Conservation (phyloP, 164 flowering plant species). For the Magnolia kwangsiensis region DNA sequence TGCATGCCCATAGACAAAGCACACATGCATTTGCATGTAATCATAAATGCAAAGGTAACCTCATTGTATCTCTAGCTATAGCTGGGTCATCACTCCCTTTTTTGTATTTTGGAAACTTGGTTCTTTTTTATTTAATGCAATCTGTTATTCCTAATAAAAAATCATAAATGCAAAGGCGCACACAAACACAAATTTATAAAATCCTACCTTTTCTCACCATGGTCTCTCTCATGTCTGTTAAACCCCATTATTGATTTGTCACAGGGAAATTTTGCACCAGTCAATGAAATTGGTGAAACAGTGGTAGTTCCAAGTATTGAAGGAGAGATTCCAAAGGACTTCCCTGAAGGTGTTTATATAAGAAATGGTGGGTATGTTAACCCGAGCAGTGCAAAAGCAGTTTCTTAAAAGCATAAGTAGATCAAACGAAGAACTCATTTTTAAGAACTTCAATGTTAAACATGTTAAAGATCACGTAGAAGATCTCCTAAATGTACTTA, state of each 20-base stretch:
- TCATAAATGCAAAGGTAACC: too few species aligned
- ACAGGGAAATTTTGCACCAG: slow-evolving; percentile 37
- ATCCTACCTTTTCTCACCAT: neutral
- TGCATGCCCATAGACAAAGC: too few species aligned
- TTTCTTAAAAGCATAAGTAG: neutral
- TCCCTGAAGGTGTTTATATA: slow-evolving; percentile 35
- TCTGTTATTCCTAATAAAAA: too few species aligned
- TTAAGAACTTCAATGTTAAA: too few species aligned
- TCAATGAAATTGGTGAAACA: slow-evolving; percentile 29
- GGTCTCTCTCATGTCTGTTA: neutral
- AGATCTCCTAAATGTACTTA: too few species aligned
- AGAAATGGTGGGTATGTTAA: slow-evolving; percentile 26
- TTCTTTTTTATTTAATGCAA: too few species aligned
- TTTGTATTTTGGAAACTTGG: too few species aligned
- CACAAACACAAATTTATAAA: neutral
- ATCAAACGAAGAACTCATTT: neutral
- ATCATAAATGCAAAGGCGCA: neutral
- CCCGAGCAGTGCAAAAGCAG: neutral
- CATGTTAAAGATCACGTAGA: too few species aligned
- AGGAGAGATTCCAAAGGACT: slow-evolving; percentile 31
- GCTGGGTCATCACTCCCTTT: too few species aligned
- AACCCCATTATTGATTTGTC: neutral
- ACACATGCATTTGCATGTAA: too few species aligned
- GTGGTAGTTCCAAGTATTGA: slow-evolving; percentile 12
- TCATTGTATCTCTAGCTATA: too few species aligned